Base-by-base conservation (phyloP, 345 rosid genomes). In the Gossypium stocksii region DNA sequence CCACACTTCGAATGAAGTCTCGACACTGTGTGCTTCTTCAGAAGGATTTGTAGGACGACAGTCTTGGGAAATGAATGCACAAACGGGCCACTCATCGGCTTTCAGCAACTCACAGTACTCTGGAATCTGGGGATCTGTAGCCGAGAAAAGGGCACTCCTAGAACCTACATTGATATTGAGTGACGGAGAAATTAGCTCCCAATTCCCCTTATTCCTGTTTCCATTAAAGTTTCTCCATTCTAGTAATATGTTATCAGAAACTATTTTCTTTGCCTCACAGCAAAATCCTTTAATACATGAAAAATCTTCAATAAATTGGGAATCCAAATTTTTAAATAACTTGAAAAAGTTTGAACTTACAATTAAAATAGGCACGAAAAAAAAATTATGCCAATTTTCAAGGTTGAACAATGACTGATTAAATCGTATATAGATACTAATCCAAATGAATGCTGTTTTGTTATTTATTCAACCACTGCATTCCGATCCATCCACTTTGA, bases 1-100 rank as follows among this genome's bases (percentile, higher is more conserved):
- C 99, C 98, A 95, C 72, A 95, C 87, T 81, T 70, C 76, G 6
- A 82, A 70, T 17, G 94, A 86, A 49, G 93, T 91, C 56, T 85
- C 93, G 2, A 83, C 66, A 80, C 85, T 89, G 86, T 93, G 98
- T 22, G 99, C 87, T 84, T 93, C 98, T 83, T 95, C 97, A 0
- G 97, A 95, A 80, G 98, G 97, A 82, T 89, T 93, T 71, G 88
- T 66, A 3, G 98, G 98, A 51, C 90, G 93, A 79, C 99, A 95
- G 74, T 93, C 98, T 77, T 90, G 96, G 76, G 97, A 89, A 70
- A 95, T 87, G 78, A 90, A 93, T n/a, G 98, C 91, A 76, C 98
- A 91, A 60, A 87, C 97, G 72, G 98, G 98, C 94, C 92, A 89
- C 15, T 91, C 96, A 69, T 93, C 97, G 4, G 88, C 79, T 86